Percentiles rank a stretch among this genome's conserved stretches.
Evolutionary conservation across 2,329 filamentous ascomycete species (phyloP).

Genomic region (Nemania diffusa): DNA sequence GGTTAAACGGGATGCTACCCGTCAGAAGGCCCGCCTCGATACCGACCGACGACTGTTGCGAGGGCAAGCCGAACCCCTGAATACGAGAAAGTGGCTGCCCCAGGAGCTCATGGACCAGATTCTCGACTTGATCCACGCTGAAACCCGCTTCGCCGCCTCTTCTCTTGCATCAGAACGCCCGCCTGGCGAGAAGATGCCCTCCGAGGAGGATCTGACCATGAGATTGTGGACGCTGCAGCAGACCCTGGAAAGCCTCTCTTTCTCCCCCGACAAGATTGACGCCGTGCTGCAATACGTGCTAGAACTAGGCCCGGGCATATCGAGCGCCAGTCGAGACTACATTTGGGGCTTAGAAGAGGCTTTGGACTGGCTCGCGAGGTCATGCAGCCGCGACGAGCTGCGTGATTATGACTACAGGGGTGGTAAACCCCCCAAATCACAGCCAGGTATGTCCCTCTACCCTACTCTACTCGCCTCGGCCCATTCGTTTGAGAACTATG

Average conservation of each 20-base stretch:
- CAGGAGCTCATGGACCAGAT: slow-evolving; percentile 81
- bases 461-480: neutral
- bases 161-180: slow-evolving; percentile 59
- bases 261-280: slow-evolving; percentile 71
- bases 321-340: slow-evolving; percentile 67
- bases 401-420: slow-evolving; percentile 72
- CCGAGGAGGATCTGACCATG: slow-evolving; percentile 81
- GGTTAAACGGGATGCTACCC: slow-evolving; percentile 79
- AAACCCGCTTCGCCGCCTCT: slow-evolving; percentile 67
- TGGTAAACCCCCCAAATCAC: slow-evolving; percentile 52
- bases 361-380: slow-evolving; percentile 88
- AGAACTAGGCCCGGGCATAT: slow-evolving; percentile 72
- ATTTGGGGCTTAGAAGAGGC: slow-evolving; percentile 90
- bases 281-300: slow-evolving; percentile 74
- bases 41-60: slow-evolving; percentile 87
- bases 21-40: slow-evolving; percentile 81
- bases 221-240: slow-evolving; percentile 87
- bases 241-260: slow-evolving; percentile 74
- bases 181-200: slow-evolving; percentile 62
- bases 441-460: slow-evolving; percentile 44
- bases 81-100: slow-evolving; percentile 81
- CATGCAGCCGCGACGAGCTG: slow-evolving; percentile 75
- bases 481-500: neutral
- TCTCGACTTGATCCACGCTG: slow-evolving; percentile 75
- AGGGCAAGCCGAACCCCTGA: slow-evolving; percentile 77